A percentile compares a stretch with the other conserved stretches of the same genome.
These are phyloP conservation scores for Aspergillus felis DNA, from an alignment of 2,329 filamentous ascomycete genomes.

Conservation along the genomic window DNA sequence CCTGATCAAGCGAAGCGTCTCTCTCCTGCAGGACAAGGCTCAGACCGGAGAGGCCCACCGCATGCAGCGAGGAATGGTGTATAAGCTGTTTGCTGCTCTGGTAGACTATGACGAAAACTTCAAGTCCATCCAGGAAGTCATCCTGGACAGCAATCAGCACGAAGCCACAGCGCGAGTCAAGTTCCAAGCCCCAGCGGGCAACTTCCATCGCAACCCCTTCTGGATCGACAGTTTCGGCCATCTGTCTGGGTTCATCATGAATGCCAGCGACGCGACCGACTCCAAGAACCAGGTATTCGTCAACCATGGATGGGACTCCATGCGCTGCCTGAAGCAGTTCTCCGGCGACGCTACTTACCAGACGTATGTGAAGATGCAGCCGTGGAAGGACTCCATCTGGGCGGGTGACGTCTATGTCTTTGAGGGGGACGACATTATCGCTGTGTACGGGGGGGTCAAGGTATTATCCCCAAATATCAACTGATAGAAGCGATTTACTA, in stretches of 20 bases:
- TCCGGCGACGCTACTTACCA: slow-evolving; percentile 52
- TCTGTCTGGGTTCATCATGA: slow-evolving; percentile 58
- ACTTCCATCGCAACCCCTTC: slow-evolving; percentile 57
- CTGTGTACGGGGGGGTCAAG: slow-evolving; percentile 48
- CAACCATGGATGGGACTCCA: slow-evolving; percentile 59
- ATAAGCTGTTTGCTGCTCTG: slow-evolving; percentile 65
- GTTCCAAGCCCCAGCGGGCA: slow-evolving; percentile 53
- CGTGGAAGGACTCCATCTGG: slow-evolving; percentile 48
- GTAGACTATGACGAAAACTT: slow-evolving; percentile 56
- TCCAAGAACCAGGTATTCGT: slow-evolving; percentile 59
- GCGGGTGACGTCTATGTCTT: slow-evolving; percentile 60
- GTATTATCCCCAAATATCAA: slow-evolving; percentile 12
- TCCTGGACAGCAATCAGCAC: slow-evolving; percentile 53
- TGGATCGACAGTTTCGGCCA: slow-evolving; percentile 58
- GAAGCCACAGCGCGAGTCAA: slow-evolving; percentile 53
- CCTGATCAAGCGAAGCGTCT: slow-evolving; percentile 62
- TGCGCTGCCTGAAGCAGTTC: slow-evolving; percentile 54
- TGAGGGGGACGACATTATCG: slow-evolving; percentile 56
- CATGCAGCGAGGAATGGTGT: slow-evolving; percentile 70
- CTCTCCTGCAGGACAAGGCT: slow-evolving; percentile 58
- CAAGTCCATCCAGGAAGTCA: slow-evolving; percentile 56
- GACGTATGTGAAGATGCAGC: slow-evolving; percentile 61
- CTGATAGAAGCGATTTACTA: not conserved
- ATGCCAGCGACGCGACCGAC: slow-evolving; percentile 56
- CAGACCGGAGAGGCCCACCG: slow-evolving; percentile 65